Evolutionary conservation across 2,329 filamentous ascomycete genomes (phyloP).

Genomic region (Ceratocystis lukuohia): DNA sequence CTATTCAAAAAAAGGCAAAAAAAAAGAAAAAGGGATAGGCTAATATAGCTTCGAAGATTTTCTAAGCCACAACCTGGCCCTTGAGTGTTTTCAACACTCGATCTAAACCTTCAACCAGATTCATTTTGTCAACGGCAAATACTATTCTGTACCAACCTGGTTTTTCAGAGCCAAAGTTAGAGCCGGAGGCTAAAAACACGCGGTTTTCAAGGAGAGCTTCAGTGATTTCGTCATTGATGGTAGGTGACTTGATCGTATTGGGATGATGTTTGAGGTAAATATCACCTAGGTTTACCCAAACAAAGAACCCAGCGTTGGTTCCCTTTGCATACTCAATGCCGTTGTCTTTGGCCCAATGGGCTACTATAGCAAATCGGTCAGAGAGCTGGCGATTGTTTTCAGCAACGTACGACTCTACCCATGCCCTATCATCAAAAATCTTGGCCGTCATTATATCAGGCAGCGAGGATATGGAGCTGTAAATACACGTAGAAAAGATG

Average conservation of each 20-base stretch:
- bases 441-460: slow-evolving; percentile 31
- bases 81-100: slow-evolving; percentile 10
- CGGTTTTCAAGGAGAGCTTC: slow-evolving; percentile 24
- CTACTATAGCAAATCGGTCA: slow-evolving; percentile 29
- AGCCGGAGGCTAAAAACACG: slow-evolving; percentile 29
- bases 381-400: slow-evolving; percentile 32
- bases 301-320: slow-evolving; percentile 41
- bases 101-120: slow-evolving; percentile 24
- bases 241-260: slow-evolving; percentile 11
- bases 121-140: slow-evolving; percentile 27
- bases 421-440: slow-evolving; percentile 33
- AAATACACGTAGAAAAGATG: slow-evolving; percentile 28
- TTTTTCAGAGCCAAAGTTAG: slow-evolving; percentile 29
- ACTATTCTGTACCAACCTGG: slow-evolving; percentile 31
- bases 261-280: slow-evolving; percentile 22
- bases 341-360: slow-evolving; percentile 28
- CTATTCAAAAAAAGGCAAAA: not conserved
- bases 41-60: not conserved
- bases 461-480: slow-evolving; percentile 34
- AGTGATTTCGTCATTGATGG: slow-evolving; percentile 24
- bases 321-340: slow-evolving; percentile 34
- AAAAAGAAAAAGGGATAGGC: not conserved
- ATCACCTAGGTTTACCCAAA: slow-evolving; percentile 38
- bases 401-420: slow-evolving; percentile 32
- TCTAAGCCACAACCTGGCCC: slow-evolving; percentile 5